Evolutionary conservation across 2,329 filamentous ascomycete species (phyloP), one percentile per base, ranked within the genome.

Genomic region (Rugonectria rugulosa): DNA sequence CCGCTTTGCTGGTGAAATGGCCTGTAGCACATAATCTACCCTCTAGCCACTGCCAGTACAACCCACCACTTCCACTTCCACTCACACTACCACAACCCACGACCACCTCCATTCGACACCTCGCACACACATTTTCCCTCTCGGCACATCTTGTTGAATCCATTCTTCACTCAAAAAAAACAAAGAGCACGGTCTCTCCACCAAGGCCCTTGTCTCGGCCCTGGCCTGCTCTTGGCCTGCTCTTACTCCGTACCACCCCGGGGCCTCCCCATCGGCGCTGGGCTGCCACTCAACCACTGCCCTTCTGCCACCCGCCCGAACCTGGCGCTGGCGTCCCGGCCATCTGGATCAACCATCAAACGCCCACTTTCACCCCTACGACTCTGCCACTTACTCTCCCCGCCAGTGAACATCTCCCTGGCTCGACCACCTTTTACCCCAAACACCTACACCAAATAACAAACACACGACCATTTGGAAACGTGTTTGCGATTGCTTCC

Each of bases 291-390:
- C 52, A 62, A n/a, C n/a, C n/a, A n/a, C n/a, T n/a, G n/a, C n/a
- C n/a, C n/a, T n/a, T n/a, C 63, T 66, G 59, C 65, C 63, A 67
- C 65, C 63, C 61, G 63, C 57, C 51, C 64, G 47, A 58, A 62
- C 43, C 57, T 66, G 56, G 54, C 56, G 47, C 51, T 52, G 47
- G 53, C 59, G 64, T 61, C 65, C 65, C 65, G 63, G 62, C 61
- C 61, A 68, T 67, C 61, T 68, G 65, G 65, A 66, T 67, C 64
- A 64, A 66, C 53, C 49, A 52, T 55, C 60, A 54, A 52, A 55
- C 50, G 56, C 53, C 49, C 37, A 53, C 47, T 3, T n/a, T 15
- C 17, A 15, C 56, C 37, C 21, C 34, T 58, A 54, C 51, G 44
- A 20, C 21, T 32, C n/a, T 34, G 32, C 21, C 19, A 58, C n/a